Evolutionary conservation across 116 monocot species (phyloP), one percentile per base, ranked within the genome.

Genomic region (Dioscorea cayenensis): DNA sequence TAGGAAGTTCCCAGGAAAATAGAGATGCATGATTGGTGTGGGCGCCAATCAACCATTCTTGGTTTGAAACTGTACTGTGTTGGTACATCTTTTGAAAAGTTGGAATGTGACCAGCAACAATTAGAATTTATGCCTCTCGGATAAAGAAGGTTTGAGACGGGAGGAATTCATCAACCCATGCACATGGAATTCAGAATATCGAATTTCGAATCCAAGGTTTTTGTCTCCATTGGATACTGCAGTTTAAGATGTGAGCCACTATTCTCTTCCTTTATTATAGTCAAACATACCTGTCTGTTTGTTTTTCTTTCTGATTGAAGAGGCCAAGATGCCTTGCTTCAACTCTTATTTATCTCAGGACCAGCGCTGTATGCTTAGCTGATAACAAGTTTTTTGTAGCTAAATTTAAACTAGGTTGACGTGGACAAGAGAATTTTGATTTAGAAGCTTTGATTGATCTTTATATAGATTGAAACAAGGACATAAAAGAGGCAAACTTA

Each of bases 61-160:
- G 70, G 51, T 70, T 27, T 59, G 18, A 55, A 70, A 10, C 7
- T 70, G 70, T 51, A 55, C 14, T 29, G 8, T 55, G 13, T 14
- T 35, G 48, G 50, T 28, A 52, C 32, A 51, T 68, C 67, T 43
- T 68, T 55, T 19, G 28, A 27, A 70, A 70, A 59, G n/a, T 27
- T 70, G 35, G 70, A 70, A 70, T 50, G 58, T 51, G 70, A 70
- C 58, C 28, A 17, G 17, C 65, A 52, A 55, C 70, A 58, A 35
- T 25, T 49, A 69, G 8, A 25, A 18, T 28, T 32, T 70, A 59
- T 70, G 58, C 70, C 58, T 14, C 22, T 12, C n/a, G 16, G 32
- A 28, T 55, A 70, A 70, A 70, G 70, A 32, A 25, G 70, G 23
- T 69, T 19, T 70, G 7, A 18, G 70, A 58, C 14, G 49, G 36